Base-by-base conservation (phyloP, 1,284 basidiomycete species). In the Moesziomyces antarcticus region DNA sequence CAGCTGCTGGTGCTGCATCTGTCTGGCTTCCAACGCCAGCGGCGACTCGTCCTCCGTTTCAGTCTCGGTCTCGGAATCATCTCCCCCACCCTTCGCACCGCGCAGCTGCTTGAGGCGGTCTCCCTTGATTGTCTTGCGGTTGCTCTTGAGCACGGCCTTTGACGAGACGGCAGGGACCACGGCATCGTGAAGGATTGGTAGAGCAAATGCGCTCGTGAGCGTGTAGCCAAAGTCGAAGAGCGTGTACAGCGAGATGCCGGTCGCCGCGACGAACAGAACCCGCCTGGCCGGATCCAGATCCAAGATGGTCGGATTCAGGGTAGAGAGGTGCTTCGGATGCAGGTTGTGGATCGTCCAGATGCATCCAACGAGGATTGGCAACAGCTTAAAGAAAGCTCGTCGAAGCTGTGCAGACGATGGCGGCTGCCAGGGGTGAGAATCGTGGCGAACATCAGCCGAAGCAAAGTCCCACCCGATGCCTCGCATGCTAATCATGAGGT, bases 401-500 rank as follows among this genome's bases (percentile, higher is more conserved):
- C 66, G 42, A 18, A 77, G 51, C 52, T 77, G 75, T 0, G 68
- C 66, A 16, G 58, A 59, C 18, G 54, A 56, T 1, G 75, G 75
- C 1, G 71, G 71, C 37, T 77, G 75, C 75, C 75, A 77, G 1
- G 75, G 75, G 27, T 74, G 68, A 42, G 59, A 60, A 30, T 75
- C 75, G 47, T 77, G 75, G 5, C 75, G 48, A 14, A 77, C 75
- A 35, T 77, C 75, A 10, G 75, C 63, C 8, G 63, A 61, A 3
- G 75, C 75, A 50, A 73, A 77, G 37, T 77, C 72, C 75, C 75
- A 77, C 5, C 75, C 72, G 44, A 77, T 70, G 9, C 75, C 75
- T 22, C 75, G 61, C 75, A 77, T 77, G 57, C 67, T 67, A 50
- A 77, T 77, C 71, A 77, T 67, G 14, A 77, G 56, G 21, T 77